phyloP scores from a whole-genome alignment of 345 rosid species.

The Reutealis trisperma region DNA sequence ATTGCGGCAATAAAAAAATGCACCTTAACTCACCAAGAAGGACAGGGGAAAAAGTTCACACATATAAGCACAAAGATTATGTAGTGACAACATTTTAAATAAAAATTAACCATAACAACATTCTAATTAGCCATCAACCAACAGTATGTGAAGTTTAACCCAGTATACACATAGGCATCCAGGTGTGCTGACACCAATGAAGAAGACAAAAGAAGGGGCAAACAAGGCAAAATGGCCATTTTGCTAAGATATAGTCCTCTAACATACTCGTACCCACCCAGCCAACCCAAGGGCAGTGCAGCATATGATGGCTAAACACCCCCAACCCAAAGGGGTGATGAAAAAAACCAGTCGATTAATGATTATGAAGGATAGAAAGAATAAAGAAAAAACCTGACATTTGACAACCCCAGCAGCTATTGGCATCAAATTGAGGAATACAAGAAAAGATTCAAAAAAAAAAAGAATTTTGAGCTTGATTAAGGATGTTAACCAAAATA shows the following conservation, averaged over 20 bases:
- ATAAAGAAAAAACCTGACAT: background rate
- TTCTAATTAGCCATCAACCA: background rate
- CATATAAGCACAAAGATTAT: background rate
- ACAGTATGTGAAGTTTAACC: background rate
- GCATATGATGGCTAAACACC: no score
- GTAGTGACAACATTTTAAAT: background rate
- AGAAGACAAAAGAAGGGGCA: background rate
- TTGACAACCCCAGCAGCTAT: background rate
- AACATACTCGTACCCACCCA: no score
- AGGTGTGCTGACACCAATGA: background rate
- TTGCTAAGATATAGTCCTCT: no score
- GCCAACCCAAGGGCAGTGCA: no score
- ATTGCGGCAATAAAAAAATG: background rate
- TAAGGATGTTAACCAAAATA: background rate
- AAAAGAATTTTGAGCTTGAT: background rate
- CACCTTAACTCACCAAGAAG: background rate
- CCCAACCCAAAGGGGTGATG: no score
- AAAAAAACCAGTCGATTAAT: no score
- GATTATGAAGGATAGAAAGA: background rate
- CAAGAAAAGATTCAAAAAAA: background rate
- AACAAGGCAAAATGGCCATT: background rate
- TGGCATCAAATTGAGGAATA: background rate
- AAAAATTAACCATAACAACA: background rate
- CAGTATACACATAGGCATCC: background rate
- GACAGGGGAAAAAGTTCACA: no score